Evolutionary conservation across 306 rosid species (phyloP).

Genomic region (Castanea sativa): DNA sequence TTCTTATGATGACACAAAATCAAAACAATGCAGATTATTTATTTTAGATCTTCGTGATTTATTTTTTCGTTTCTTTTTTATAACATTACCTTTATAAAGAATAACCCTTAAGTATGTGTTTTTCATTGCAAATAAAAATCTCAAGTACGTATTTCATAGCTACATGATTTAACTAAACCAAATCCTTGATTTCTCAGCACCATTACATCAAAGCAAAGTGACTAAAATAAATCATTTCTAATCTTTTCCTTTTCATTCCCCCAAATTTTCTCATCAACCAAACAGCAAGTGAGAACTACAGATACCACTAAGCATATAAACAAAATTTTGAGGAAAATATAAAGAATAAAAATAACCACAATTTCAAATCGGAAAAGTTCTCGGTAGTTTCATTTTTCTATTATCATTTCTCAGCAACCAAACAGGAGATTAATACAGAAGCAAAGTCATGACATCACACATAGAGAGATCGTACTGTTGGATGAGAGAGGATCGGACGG

Average conservation of each 20-base stretch:
- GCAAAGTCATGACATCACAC: neutral
- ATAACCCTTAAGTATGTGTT: neutral
- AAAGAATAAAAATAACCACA: neutral
- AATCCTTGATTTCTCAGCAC: neutral
- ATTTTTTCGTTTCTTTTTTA: neutral
- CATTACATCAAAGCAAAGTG: neutral
- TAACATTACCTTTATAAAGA: too few species aligned
- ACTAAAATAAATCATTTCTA: neutral
- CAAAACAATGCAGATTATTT: neutral
- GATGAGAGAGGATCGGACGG: conserved; percentile 47
- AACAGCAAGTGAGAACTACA: neutral
- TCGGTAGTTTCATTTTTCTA: neutral
- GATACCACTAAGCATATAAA: neutral
- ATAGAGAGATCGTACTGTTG: conserved; percentile 32
- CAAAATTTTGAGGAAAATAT: neutral
- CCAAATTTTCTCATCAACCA: neutral
- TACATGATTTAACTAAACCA: neutral
- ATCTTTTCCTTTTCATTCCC: neutral
- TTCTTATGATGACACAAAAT: neutral
- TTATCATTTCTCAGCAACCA: conserved; percentile 13
- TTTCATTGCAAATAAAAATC: neutral
- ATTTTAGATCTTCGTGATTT: neutral
- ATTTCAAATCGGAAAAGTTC: neutral
- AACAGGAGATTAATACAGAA: neutral
- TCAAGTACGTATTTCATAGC: neutral